These are phyloP conservation scores for Lindgomyces ingoldianus DNA, from an alignment of 495 filamentous ascomycete genomes.

Conservation along the genomic window DNA sequence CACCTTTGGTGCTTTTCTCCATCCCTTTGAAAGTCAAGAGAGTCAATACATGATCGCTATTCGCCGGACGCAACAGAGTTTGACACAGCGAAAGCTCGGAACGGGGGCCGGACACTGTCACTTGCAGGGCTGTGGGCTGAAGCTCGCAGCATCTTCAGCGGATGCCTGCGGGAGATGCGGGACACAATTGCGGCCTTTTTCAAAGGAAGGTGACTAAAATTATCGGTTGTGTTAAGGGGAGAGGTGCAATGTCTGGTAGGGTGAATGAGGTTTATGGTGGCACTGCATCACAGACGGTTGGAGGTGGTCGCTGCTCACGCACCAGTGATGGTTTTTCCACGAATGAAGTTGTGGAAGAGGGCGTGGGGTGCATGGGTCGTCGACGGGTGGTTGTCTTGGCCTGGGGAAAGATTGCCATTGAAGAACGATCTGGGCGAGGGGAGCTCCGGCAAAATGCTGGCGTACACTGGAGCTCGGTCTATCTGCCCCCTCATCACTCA, in stretches of 20 bases:
- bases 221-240: conserved; percentile 11
- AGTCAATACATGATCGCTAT: conserved; percentile 10
- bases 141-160: conserved; percentile 6
- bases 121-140: conserved; percentile 17
- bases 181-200: conserved; percentile 36
- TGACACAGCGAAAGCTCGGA: conserved; percentile 15
- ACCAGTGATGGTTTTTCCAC: conserved; percentile 20
- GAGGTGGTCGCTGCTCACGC: not conserved
- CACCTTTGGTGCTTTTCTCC: conserved; percentile 17
- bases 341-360: not conserved
- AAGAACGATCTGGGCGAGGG: not conserved
- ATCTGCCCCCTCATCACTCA: not conserved
- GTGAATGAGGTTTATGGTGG: conserved; percentile 25
- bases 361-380: conserved; percentile 24
- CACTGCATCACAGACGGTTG: conserved; percentile 16
- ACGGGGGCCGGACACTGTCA: not conserved
- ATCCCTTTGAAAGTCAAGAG: conserved; percentile 12
- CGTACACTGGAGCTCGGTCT: not conserved
- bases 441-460: conserved; percentile 24
- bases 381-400: conserved; percentile 10
- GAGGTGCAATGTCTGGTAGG: conserved; percentile 15
- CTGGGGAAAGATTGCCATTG: conserved; percentile 14
- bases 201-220: conserved; percentile 31
- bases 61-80: conserved; percentile 16
- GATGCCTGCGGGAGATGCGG: conserved; percentile 27